Conservation (phyloP, 2,329 filamentous ascomycete species). For the Arthrobotrys pseudoclavata region DNA sequence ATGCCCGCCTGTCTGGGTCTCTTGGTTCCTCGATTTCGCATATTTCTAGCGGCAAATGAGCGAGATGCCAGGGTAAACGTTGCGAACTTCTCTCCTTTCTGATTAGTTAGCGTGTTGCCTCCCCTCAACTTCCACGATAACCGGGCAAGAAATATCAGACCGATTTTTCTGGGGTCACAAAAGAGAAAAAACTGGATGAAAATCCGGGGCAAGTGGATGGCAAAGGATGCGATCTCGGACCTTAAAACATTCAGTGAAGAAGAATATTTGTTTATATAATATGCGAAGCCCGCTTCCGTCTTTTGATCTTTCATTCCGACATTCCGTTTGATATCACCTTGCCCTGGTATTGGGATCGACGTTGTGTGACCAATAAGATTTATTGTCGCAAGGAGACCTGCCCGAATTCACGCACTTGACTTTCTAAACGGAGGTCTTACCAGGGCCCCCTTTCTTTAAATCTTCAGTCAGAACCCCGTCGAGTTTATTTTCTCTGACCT, state of each 20-base stretch:
- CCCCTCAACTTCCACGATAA: conserved; percentile 45
- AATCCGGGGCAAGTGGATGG: conserved; percentile 42
- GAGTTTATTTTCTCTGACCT: conserved; percentile 32
- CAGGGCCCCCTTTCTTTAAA: conserved; percentile 50
- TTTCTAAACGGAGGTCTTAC: conserved; percentile 48
- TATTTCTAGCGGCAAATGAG: conserved; percentile 44
- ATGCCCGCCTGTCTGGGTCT: neutral
- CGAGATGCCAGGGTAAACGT: conserved; percentile 31
- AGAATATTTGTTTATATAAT: conserved; percentile 41
- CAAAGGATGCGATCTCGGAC: conserved; percentile 20
- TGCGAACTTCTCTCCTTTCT: conserved; percentile 1
- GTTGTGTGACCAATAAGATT: conserved; percentile 54
- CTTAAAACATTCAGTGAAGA: neutral
- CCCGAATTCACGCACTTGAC: conserved; percentile 33
- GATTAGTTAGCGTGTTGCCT: conserved; percentile 45
- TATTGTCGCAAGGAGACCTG: conserved; percentile 48
- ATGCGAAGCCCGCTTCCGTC: conserved; percentile 35
- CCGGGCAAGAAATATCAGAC: conserved; percentile 27
- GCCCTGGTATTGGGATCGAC: conserved; percentile 57
- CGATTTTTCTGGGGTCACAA: conserved; percentile 36
- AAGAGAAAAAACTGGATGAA: conserved; percentile 29
- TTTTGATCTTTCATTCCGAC: conserved; percentile 25
- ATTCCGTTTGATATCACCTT: conserved; percentile 48
- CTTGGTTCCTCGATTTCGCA: conserved; percentile 24
- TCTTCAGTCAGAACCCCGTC: conserved; percentile 40